Evolutionary conservation across 75 land plant species (phyloP).

Genomic region (Cryptomeria japonica): DNA sequence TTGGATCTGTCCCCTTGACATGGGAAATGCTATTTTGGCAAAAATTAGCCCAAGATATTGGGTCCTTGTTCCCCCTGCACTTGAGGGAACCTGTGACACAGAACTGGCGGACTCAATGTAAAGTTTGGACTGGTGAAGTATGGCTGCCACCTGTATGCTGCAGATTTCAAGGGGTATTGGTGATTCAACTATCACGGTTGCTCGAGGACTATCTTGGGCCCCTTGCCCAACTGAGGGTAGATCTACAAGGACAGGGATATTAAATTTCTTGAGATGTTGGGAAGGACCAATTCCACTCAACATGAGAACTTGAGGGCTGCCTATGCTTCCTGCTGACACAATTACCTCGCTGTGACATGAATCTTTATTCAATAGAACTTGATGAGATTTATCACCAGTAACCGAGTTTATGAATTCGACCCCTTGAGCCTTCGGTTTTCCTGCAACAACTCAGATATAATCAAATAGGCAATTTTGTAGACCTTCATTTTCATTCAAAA

Average conservation of each 20-base stretch:
- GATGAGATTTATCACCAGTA: slow-evolving; percentile 31
- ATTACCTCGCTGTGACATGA: slow-evolving; percentile 50
- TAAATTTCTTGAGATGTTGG: slow-evolving; percentile 26
- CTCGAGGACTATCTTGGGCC: slow-evolving; percentile 83
- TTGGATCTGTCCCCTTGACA: slow-evolving; percentile 64
- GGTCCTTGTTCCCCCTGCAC: background rate
- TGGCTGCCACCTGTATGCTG: slow-evolving; percentile 69
- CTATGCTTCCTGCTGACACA: slow-evolving; percentile 72
- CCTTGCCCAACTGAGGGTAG: slow-evolving; percentile 63
- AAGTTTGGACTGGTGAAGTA: slow-evolving; percentile 37
- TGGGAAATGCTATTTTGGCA: slow-evolving; percentile 70
- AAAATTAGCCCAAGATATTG: slow-evolving; percentile 22
- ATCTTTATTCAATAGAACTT: background rate
- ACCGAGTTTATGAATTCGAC: slow-evolving; percentile 54
- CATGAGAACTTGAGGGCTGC: slow-evolving; percentile 77
- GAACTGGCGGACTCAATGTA: slow-evolving; percentile 74
- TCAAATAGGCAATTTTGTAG: background rate
- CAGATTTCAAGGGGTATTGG: slow-evolving; percentile 43
- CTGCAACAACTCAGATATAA: background rate
- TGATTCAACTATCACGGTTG: slow-evolving; percentile 61
- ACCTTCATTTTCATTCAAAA: background rate
- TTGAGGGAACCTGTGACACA: background rate
- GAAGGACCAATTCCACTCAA: slow-evolving; percentile 79
- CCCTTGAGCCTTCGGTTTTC: slow-evolving; percentile 51
- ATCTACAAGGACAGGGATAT: slow-evolving; percentile 46